Evolutionary conservation across 2,329 filamentous ascomycete genomes (phyloP), one percentile per base, ranked within the genome.

Genomic region (Paracamarosporium sp.): DNA sequence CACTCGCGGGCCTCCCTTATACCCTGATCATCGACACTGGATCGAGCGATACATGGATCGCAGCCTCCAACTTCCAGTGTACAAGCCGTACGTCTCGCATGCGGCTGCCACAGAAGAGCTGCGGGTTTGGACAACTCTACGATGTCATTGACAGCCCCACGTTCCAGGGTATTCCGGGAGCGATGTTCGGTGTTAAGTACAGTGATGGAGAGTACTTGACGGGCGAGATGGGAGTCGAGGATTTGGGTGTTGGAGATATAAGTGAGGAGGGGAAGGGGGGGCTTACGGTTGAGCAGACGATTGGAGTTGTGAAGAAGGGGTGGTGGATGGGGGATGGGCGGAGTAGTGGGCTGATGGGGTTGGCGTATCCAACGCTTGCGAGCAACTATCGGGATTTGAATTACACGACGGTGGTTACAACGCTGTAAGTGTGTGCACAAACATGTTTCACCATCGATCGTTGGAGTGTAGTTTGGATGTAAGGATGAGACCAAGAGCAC

Each of bases 11-110:
- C 8, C 35, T 53, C 2, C 20, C 53, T 5, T 69, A 71, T 43
- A 65, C 63, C 5, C 50, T 72, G 35, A 67, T 72, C 9, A 61
- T 73, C 47, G 70, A 72, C 44, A 70, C 70, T 2, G 70, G 70
- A 13, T 62, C 55, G 28, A 59, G 59, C 8, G 70, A 74, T 36
- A 74, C 67, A 2, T 74, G 70, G 69, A 47, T 67, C 28, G 66
- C 67, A 2, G 50, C 53, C 1, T 46, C 55, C 3, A 30, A 24
- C 17, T 69, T 70, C 44, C n/a, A 53, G 15, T 73, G 70, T 52
- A 30, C 62, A 1, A 48, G 59, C 9, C 41, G 45, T 0, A 3
- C 27, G 2, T 53, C 53, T 9, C 24, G 17, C 7, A 44, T 35
- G 4, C 33, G 55, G 12, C 35, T 64, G 5, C 28, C 63, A 1